These are phyloP conservation scores for Moniliophthora roreri DNA, from an alignment of 1,284 basidiomycete species.

Conservation along the genomic window DNA sequence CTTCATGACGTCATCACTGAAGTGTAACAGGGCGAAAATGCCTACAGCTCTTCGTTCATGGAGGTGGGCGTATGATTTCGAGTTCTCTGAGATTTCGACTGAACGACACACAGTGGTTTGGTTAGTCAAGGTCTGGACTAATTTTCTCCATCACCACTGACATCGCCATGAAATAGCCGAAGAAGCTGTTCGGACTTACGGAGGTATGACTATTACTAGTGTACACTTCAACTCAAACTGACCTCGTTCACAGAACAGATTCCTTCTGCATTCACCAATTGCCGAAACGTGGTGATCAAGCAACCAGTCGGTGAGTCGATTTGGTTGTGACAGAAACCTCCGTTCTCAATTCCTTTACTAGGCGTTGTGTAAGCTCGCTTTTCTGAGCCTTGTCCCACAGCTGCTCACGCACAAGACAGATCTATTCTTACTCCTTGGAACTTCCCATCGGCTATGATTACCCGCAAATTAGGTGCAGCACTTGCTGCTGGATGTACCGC, in stretches of 20 bases:
- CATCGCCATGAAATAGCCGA: slow-evolving; percentile 53
- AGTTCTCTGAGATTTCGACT: slow-evolving; percentile 7
- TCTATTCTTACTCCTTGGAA: slow-evolving; percentile 87
- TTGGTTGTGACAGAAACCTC: background rate
- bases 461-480: slow-evolving; percentile 85
- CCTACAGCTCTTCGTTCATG: slow-evolving; percentile 82
- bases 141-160: slow-evolving; percentile 1
- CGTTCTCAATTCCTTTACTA: slow-evolving; percentile 18
- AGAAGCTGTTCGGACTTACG: slow-evolving; percentile 85
- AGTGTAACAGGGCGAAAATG: slow-evolving; percentile 63
- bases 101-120: slow-evolving; percentile 64
- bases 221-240: background rate
- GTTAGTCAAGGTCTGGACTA: slow-evolving; percentile 37
- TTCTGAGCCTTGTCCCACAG: slow-evolving; percentile 1
- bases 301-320: slow-evolving; percentile 80
- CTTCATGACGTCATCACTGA: background rate
- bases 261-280: slow-evolving; percentile 70
- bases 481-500: slow-evolving; percentile 95
- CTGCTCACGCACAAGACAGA: slow-evolving; percentile 32
- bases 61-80: slow-evolving; percentile 51
- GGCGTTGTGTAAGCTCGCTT: slow-evolving; percentile 55
- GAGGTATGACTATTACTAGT: slow-evolving; percentile 45
- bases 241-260: slow-evolving; percentile 62
- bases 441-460: slow-evolving; percentile 95
- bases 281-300: slow-evolving; percentile 90